These are phyloP conservation scores for Penicillium fimorum DNA, from an alignment of 495 filamentous ascomycete genomes.

Conservation along the genomic window DNA sequence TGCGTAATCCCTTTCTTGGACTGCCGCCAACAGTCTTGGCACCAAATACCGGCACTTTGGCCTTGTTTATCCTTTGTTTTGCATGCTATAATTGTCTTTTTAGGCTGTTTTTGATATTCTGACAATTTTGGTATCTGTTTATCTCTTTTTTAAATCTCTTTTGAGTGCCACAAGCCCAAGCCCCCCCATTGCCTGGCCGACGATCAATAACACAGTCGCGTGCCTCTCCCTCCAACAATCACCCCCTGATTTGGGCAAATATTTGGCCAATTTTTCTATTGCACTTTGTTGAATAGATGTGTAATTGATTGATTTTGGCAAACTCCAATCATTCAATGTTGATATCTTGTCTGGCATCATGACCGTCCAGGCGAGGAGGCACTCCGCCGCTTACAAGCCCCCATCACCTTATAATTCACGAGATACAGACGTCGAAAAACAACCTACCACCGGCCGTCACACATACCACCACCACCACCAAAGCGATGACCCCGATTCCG, in stretches of 20 bases:
- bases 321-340: constrained; percentile 17
- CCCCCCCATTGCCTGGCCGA: constrained; percentile 27
- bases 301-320: constrained; percentile 8
- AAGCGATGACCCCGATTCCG: constrained; percentile 31
- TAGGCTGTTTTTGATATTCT: neutral
- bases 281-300: neutral
- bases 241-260: constrained; percentile 1
- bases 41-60: neutral
- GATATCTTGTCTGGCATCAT: constrained; percentile 28
- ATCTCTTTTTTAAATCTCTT: neutral
- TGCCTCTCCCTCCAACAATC: constrained; percentile 8
- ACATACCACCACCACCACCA: constrained; percentile 23
- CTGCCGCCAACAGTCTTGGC: constrained; percentile 9
- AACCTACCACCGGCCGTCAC: constrained; percentile 24
- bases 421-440: constrained; percentile 40
- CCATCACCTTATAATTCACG: constrained; percentile 23
- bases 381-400: constrained; percentile 33
- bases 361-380: constrained; percentile 39
- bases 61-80: neutral
- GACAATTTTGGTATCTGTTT: neutral
- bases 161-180: neutral
- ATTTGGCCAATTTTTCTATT: neutral
- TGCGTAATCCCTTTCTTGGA: constrained; percentile 10
- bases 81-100: neutral
- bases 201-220: constrained; percentile 23